These are phyloP conservation scores for Penicillium malachiteum DNA, from an alignment of 495 filamentous ascomycete species.

Conservation along the genomic window DNA sequence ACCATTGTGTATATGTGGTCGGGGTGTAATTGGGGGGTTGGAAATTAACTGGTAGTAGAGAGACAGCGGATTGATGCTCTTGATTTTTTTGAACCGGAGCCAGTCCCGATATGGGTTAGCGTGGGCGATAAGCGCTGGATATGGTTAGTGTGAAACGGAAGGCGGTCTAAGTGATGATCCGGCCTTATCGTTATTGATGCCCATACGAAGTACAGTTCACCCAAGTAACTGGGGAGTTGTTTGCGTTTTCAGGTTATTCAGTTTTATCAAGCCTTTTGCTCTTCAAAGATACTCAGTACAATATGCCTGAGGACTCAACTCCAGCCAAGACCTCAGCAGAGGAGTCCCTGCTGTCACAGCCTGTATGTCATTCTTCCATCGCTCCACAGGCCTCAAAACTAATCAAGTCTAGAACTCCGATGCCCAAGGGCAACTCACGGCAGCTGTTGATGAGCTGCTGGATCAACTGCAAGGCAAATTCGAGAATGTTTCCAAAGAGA, in stretches of 20 bases:
- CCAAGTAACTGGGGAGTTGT: not conserved
- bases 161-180: constrained; percentile 28
- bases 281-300: not conserved
- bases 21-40: constrained; percentile 14
- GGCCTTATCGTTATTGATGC: constrained; percentile 21
- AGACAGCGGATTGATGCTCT: constrained; percentile 22
- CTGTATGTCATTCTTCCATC: constrained; percentile 10
- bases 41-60: constrained; percentile 14
- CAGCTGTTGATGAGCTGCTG: constrained; percentile 80
- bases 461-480: constrained; percentile 84
- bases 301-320: constrained; percentile 24
- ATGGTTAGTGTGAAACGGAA: constrained; percentile 13
- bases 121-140: constrained; percentile 22
- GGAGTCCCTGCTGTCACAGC: constrained; percentile 25
- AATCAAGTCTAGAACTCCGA: constrained; percentile 30
- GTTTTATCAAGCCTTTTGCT: not conserved
- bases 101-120: constrained; percentile 29
- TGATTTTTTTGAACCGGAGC: constrained; percentile 44
- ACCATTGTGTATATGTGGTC: constrained; percentile 45
- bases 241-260: not conserved
- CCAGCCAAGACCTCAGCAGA: constrained; percentile 17
- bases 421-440: constrained; percentile 63
- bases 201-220: not conserved
- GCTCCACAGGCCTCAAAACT: not conserved
- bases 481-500: constrained; percentile 71